Evolutionary conservation across 2,329 filamentous ascomycete genomes (phyloP), one percentile per base, ranked within the genome.

Genomic region (Tolypocladium amazonense): DNA sequence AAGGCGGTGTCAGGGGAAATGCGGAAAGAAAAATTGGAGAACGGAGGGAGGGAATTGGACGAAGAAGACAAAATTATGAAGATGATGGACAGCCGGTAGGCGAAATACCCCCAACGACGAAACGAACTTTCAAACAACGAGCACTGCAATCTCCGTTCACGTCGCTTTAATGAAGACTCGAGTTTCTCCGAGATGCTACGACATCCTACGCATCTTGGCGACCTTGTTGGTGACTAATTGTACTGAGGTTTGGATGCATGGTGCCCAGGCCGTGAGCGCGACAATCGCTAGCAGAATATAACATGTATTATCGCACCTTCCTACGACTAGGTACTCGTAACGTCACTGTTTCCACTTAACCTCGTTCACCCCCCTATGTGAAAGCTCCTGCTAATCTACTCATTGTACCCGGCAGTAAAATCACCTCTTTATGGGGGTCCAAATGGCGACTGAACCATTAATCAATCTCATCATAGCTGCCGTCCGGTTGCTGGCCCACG

Each of bases 1-100:
- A 77, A 78, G 14, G 77, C 76, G 38, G 72, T 92, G 14, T 81
- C 86, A 59, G 74, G 69, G 6, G 87, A 89, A 72, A 72, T 91
- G 69, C 77, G 80, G 65, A 78, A 75, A 66, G 79, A 80, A 62
- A 79, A 79, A 38, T 61, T 70, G 25, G 71, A 67, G 12, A 71
- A 71, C 55, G 71, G 69, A n/a, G 63, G 59, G 15, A 67, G 61
- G 25, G 65, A 62, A 38, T 62, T 64, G 2, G 76, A 79, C 56
- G 72, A 77, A 60, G 79, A 81, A 62, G 71, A 72, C 11, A 75
- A 73, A 59, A 70, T 79, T 65, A 79, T 80, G 74, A 70, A 73
- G 56, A 68, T 68, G 63, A 69, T 74, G 70, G 70, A 75, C 55
- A 66, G 52, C 38, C 70, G 66, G 58, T 72, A 57, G 56, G 37